Conservation (phyloP, 148 eudicot species). For the Diospyros kaki region DNA sequence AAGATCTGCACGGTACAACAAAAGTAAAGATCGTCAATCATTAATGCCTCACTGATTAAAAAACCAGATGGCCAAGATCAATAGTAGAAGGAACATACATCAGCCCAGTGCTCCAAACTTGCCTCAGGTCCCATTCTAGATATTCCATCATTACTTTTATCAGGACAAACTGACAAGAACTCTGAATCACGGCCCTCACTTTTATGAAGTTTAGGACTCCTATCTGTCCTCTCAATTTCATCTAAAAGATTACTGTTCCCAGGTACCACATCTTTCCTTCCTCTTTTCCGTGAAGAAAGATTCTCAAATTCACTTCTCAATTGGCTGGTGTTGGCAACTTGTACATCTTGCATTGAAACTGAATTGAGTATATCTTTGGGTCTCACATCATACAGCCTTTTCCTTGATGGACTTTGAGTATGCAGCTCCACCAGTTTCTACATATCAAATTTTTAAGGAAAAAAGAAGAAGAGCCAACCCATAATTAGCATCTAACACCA, state of each 20-base stretch:
- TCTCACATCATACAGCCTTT: conserved; percentile 19
- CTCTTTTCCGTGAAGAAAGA: conserved; percentile 45
- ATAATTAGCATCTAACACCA: not conserved
- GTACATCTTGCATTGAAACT: conserved; percentile 17
- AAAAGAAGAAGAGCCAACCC: conserved; percentile 6
- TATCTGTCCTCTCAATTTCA: conserved; percentile 26
- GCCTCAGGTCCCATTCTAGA: conserved; percentile 25
- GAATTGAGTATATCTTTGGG: conserved; percentile 17
- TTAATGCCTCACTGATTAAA: not conserved
- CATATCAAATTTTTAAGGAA: not conserved
- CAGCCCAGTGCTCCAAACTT: conserved; percentile 35
- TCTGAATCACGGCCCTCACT: conserved; percentile 22
- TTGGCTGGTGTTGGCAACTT: conserved; percentile 29
- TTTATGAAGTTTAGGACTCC: conserved; percentile 40
- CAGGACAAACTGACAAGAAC: conserved; percentile 13
- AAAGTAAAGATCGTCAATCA: conserved; percentile 4
- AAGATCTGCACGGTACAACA: conserved; percentile 45
- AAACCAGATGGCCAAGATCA: conserved; percentile 10
- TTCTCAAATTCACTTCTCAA: conserved; percentile 21
- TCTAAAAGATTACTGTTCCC: conserved; percentile 24
- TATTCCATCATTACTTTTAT: conserved; percentile 19
- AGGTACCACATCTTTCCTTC: conserved; percentile 28
- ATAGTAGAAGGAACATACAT: conserved; percentile 44
- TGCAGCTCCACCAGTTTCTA: conserved; percentile 29
- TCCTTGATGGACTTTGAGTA: conserved; percentile 28